Base-by-base conservation (phyloP, 139 green algal genomes). In the Desmodesmus armatus region DNA sequence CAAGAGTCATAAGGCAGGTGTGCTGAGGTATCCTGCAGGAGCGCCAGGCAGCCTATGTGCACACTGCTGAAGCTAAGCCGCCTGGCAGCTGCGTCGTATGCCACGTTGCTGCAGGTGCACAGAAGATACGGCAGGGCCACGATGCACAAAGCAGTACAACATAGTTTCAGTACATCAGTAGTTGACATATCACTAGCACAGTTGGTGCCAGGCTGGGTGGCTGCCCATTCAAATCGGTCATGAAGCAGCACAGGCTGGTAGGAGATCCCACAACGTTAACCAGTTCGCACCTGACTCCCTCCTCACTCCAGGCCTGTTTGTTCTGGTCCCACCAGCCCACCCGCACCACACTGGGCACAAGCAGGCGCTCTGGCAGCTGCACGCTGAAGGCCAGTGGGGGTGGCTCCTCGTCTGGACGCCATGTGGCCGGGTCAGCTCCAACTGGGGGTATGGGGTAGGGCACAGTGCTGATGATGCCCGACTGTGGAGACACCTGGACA, bases 401-500 rank as follows among this genome's bases (percentile, higher is more conserved):
- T 17, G 91, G 87, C 81, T 93, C 89, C 85, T 95, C 92, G 72
- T 93, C 88, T 39, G 67, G 75, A 31, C 77, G 75, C 69, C 78
- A 95, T 0, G 88, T 93, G 19, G 84, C 72, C 21, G 91, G 87
- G 85, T 96, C 94, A 21, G 89, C 87, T 13, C 94, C 94, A 25
- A 92, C 92, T 19, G 92, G 92, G 1, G 92, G 91, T 70, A 95
- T 96, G 82, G 93, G 93, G 83, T 96, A 96, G 1, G 91, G 90
- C 65, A 96, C 86, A 29, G 88, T 84, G 66, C 83, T 53, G 21
- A 92, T 80, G 37, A 78, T 88, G 65, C 33, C 49, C 0, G 88
- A 65, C 33, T 90, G 82, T 1, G 85, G 79, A 3, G 91, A 91
- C 43, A 92, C 83, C 85, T 91, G 88, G 25, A 63, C n/a, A 9